phyloP scores from a whole-genome alignment of 2,329 filamentous ascomycete genomes.

The Colletotrichum trifolii region DNA sequence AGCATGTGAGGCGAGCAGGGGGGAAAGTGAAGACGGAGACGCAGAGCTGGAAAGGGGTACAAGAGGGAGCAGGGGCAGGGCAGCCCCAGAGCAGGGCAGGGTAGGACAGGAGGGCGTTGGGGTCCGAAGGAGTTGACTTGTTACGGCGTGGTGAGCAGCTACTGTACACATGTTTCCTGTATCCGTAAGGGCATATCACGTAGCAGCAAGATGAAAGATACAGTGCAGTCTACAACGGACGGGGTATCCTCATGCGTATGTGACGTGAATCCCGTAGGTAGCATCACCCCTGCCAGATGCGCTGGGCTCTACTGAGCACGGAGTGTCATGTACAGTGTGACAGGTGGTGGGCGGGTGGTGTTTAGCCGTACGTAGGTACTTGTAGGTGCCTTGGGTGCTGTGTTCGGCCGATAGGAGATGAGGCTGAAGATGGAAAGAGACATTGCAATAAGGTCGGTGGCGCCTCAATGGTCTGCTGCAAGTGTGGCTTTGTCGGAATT shows the following conservation, averaged over 20 bases:
- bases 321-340: too few relatives aligned
- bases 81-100: constrained; percentile 15
- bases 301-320: too few relatives aligned
- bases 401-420: constrained; percentile 2
- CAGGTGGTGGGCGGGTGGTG: constrained; percentile 7
- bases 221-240: too few relatives aligned
- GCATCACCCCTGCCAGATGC: too few relatives aligned
- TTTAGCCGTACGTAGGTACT: background rate
- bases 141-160: background rate
- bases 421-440: constrained; percentile 27
- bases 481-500: constrained; percentile 36
- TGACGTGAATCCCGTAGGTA: too few relatives aligned
- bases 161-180: too few relatives aligned
- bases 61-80: constrained; percentile 11
- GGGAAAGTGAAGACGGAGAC: constrained; percentile 7
- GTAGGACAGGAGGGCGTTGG: background rate
- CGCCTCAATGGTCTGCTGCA: constrained; percentile 35
- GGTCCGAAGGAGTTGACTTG: constrained; percentile 2
- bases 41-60: constrained; percentile 17
- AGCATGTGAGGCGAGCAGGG: constrained; percentile 16
- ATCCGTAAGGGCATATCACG: too few relatives aligned
- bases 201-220: too few relatives aligned
- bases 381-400: background rate
- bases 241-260: too few relatives aligned
- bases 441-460: constrained; percentile 12